Base-by-base conservation (phyloP, 805 yeast genomes). In the Saccharomycopsis vini region DNA sequence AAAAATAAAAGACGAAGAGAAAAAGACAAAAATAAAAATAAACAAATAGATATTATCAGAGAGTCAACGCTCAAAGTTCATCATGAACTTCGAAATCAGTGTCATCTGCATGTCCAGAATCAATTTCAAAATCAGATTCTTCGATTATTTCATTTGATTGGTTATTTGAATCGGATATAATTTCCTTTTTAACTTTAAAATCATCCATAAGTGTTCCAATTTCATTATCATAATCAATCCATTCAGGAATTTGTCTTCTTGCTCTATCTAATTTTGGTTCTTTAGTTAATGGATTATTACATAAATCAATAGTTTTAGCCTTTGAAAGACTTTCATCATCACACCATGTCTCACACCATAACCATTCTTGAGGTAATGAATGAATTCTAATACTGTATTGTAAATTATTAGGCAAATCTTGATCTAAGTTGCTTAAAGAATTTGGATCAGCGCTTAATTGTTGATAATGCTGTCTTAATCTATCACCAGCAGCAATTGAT, bases 261-360 rank as follows among this genome's bases (percentile, higher is more conserved):
- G 95, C 95, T 29, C 82, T 64, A 38, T 75, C 88, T 19, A 84
- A 62, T 55, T 85, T 86, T 18, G 82, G 79, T 55, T 86, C 95
- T 52, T 80, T 80, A 0, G 92, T 81, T 44, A 81, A 58, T 2
- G 95, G 95, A 54, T 87, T 85, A 58, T 82, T 82, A 62, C 95
- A 86, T 49, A 86, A 63, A 55, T 86, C 95, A 49, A 86, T 82
- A 9, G 89, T 81, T 57, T 78, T 82, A 2, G 95, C 95, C 0
- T 64, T 62, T 43, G 58, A 58, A 46, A 81, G 62, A 28, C 75
- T 64, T 40, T 71, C 81, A 50, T 79, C 84, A 24, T 78, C 69
- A 59, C 95, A 84, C 95, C 95, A 86, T 0, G 95, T 86, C 56
- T 86, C 95, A 62, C 95, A 87, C 95, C 95, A 87, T 31, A 85